A percentile compares a stretch with the other conserved stretches of the same genome.
These are phyloP conservation scores for Didymella glomerata DNA, from an alignment of 2,329 filamentous ascomycete species.

Conservation along the genomic window DNA sequence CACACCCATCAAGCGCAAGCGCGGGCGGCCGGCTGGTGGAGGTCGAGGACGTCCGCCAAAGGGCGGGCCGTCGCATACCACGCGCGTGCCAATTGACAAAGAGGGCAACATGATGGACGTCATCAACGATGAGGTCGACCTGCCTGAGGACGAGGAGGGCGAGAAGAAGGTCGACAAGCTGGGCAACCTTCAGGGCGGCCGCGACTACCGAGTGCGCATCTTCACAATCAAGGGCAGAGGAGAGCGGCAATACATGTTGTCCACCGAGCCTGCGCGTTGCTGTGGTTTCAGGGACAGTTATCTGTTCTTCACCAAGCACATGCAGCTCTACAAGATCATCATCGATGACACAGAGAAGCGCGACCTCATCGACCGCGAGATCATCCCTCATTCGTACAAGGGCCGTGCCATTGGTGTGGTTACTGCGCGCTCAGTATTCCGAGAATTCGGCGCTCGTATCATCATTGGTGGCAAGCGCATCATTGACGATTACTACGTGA, in stretches of 20 bases:
- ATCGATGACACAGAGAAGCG: slow-evolving; percentile 97
- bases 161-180: slow-evolving; percentile 93
- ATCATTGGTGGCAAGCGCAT: slow-evolving; percentile 89
- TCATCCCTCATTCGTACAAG: slow-evolving; percentile 98
- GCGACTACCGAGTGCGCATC: slow-evolving; percentile 94
- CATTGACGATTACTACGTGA: slow-evolving; percentile 87
- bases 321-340: slow-evolving; percentile 96
- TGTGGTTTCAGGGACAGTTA: slow-evolving; percentile 98
- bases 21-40: slow-evolving; percentile 59
- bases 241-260: slow-evolving; percentile 94
- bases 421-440: slow-evolving; percentile 93
- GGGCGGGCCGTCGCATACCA: slow-evolving; percentile 76
- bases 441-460: slow-evolving; percentile 94
- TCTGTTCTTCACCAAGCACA: slow-evolving; percentile 98
- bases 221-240: slow-evolving; percentile 89
- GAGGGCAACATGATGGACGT: slow-evolving; percentile 93
- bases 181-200: slow-evolving; percentile 80
- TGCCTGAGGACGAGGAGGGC: slow-evolving; percentile 87
- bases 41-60: slow-evolving; percentile 77
- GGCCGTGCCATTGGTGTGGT: slow-evolving; percentile 96
- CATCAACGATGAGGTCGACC: slow-evolving; percentile 86
- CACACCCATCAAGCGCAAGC: slow-evolving; percentile 59
- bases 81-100: slow-evolving; percentile 87
- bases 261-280: slow-evolving; percentile 94
- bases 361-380: slow-evolving; percentile 91